A percentile compares a stretch with the other conserved stretches of the same genome.
Evolutionary conservation across 2,329 filamentous ascomycete species (phyloP).

Genomic region (Beauveria rudraprayagi): DNA sequence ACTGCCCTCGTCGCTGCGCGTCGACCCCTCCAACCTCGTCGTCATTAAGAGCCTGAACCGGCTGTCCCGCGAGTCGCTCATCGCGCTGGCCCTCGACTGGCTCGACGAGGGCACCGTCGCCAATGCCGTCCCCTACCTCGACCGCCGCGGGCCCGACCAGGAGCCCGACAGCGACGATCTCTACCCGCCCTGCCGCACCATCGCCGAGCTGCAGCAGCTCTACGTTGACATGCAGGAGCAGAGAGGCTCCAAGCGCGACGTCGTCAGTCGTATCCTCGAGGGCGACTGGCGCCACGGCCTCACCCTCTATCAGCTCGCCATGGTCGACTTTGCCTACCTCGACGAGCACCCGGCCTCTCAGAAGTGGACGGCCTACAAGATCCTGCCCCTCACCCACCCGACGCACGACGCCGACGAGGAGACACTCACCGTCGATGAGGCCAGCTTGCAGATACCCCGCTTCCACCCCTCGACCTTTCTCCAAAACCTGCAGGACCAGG

Average conservation of each 20-base stretch:
- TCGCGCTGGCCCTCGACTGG: slow-evolving; percentile 70
- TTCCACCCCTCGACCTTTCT: slow-evolving; percentile 78
- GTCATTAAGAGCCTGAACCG: slow-evolving; percentile 60
- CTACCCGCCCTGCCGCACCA: slow-evolving; percentile 58
- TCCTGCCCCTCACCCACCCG: slow-evolving; percentile 43
- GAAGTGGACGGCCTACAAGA: slow-evolving; percentile 56
- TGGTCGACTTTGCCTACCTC: slow-evolving; percentile 59
- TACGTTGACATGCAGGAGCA: slow-evolving; percentile 53
- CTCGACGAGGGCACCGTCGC: slow-evolving; percentile 58
- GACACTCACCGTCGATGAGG: slow-evolving; percentile 33
- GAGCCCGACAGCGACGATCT: slow-evolving; percentile 56
- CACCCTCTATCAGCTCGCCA: slow-evolving; percentile 58
- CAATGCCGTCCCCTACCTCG: slow-evolving; percentile 36
- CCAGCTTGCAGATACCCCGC: slow-evolving; percentile 50
- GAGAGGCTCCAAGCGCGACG: slow-evolving; percentile 55
- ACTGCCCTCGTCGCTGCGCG: slow-evolving; percentile 61
- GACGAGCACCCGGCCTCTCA: slow-evolving; percentile 57
- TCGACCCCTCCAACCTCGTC: slow-evolving; percentile 56
- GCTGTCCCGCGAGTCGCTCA: slow-evolving; percentile 62
- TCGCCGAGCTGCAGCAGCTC: slow-evolving; percentile 57
- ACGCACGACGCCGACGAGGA: slow-evolving; percentile 29
- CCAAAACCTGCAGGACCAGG: slow-evolving; percentile 63
- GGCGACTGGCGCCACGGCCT: slow-evolving; percentile 62
- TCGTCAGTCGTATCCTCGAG: slow-evolving; percentile 55
- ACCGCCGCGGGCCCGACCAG: slow-evolving; percentile 28